Evolutionary conservation across 176 grass and related monocot genomes (phyloP).

Genomic region (Coix lacrymajobi): DNA sequence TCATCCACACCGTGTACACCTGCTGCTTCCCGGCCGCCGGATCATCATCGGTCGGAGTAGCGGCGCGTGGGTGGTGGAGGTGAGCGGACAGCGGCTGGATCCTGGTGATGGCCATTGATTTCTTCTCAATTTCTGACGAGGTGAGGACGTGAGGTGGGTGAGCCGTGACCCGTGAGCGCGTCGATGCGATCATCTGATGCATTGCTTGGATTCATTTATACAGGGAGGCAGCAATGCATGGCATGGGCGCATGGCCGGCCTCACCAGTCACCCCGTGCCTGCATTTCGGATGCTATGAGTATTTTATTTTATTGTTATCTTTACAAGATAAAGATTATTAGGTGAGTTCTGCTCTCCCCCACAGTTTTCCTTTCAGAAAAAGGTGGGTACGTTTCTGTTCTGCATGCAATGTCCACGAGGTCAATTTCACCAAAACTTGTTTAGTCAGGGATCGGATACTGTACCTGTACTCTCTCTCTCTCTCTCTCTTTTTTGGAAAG

Average conservation of each 20-base stretch:
- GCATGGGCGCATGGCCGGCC: background rate
- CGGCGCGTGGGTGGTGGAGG: background rate
- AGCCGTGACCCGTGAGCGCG: too few species aligned
- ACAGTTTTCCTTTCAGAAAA: background rate
- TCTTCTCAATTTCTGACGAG: background rate
- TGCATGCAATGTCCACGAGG: slow-evolving; percentile 29
- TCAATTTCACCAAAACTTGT: background rate
- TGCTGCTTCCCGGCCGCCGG: background rate
- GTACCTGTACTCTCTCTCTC: too few species aligned
- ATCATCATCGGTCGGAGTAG: background rate
- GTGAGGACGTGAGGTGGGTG: background rate
- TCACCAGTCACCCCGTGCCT: background rate
- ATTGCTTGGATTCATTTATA: slow-evolving; percentile 1
- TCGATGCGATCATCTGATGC: background rate
- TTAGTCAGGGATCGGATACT: slow-evolving; percentile 29
- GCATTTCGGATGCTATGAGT: background rate
- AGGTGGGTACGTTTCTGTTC: background rate
- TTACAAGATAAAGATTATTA: background rate
- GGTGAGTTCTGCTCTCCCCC: background rate
- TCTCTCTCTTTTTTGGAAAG: slow-evolving; percentile 12
- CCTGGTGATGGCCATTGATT: slow-evolving; percentile 12
- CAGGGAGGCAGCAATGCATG: background rate
- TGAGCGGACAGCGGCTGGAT: slow-evolving; percentile 26
- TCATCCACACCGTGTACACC: slow-evolving; percentile 82
- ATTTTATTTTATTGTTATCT: background rate